Evolutionary conservation across 2,329 filamentous ascomycete species (phyloP).

Genomic region (Sporothrix pallida): DNA sequence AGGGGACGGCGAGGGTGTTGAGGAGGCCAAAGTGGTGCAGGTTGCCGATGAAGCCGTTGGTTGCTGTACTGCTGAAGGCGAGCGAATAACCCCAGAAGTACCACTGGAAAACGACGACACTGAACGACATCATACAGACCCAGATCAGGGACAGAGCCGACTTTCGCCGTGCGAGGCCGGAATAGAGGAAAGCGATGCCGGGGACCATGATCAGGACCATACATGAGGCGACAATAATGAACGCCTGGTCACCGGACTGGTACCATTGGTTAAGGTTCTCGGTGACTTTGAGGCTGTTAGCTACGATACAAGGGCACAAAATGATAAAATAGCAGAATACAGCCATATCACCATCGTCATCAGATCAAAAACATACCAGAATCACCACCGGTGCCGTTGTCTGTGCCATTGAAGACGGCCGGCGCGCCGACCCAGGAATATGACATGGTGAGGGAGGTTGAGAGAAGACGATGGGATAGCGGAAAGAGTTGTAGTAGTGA

Average conservation of each 20-base stretch:
- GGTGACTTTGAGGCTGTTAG: slow-evolving; percentile 57
- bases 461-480: not conserved
- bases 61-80: slow-evolving; percentile 81
- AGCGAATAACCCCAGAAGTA: slow-evolving; percentile 99
- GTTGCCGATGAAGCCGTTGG: slow-evolving; percentile 90
- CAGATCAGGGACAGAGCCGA: slow-evolving; percentile 96
- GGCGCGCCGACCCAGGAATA: slow-evolving; percentile 66
- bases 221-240: slow-evolving; percentile 85
- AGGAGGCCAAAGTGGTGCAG: slow-evolving; percentile 86
- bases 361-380: slow-evolving; percentile 67
- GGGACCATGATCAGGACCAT: slow-evolving; percentile 98
- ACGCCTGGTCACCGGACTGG: slow-evolving; percentile 87
- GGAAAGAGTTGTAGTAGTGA: not conserved
- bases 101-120: slow-evolving; percentile 95
- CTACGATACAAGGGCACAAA: not conserved
- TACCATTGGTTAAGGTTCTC: slow-evolving; percentile 98
- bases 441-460: slow-evolving; percentile 53
- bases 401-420: slow-evolving; percentile 66
- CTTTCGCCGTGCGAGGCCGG: slow-evolving; percentile 94
- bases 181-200: slow-evolving; percentile 96
- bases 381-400: slow-evolving; percentile 72
- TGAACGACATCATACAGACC: slow-evolving; percentile 93
- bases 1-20: slow-evolving; percentile 82
- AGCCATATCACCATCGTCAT: not conserved
- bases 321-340: too few species aligned